Conservation (phyloP, 163 green algal species). For the Dunaliella salina region DNA sequence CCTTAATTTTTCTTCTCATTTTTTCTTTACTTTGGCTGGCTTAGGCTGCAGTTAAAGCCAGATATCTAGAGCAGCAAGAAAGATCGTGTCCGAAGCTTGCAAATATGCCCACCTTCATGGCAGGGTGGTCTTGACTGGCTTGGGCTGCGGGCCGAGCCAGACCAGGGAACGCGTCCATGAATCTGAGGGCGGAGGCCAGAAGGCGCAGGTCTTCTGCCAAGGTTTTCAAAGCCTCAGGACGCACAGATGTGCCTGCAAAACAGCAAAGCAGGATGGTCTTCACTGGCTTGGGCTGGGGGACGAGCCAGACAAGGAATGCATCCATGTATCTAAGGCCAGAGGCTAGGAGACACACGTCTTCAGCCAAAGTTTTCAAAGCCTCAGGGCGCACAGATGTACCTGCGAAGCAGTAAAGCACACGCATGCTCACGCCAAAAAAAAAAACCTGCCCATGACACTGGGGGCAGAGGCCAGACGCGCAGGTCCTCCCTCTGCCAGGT, state of each 20-base stretch:
- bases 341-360: slow-evolving; percentile 42
- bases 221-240: not conserved
- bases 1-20: too few species aligned
- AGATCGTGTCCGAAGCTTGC: too few species aligned
- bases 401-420: not conserved
- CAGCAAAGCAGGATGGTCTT: not conserved
- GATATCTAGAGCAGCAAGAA: too few species aligned
- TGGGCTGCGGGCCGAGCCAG: not conserved
- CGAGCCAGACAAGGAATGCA: not conserved
- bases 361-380: slow-evolving; percentile 18
- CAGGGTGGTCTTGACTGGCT: slow-evolving; percentile 28
- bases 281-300: not conserved
- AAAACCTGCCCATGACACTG: too few species aligned
- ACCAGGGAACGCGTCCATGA: slow-evolving; percentile 32
- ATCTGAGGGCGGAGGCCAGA: slow-evolving; percentile 37
- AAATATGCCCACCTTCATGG: slow-evolving; percentile 22
- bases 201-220: slow-evolving; percentile 41
- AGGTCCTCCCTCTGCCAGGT: too few species aligned
- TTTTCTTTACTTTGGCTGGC: too few species aligned
- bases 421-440: too few species aligned
- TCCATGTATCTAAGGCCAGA: slow-evolving; percentile 44
- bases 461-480: too few species aligned
- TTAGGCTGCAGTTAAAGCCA: too few species aligned
- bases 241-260: slow-evolving; percentile 15
- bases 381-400: slow-evolving; percentile 12